Conservation (phyloP, 148 eudicot genomes). For the Beta vulgaris region DNA sequence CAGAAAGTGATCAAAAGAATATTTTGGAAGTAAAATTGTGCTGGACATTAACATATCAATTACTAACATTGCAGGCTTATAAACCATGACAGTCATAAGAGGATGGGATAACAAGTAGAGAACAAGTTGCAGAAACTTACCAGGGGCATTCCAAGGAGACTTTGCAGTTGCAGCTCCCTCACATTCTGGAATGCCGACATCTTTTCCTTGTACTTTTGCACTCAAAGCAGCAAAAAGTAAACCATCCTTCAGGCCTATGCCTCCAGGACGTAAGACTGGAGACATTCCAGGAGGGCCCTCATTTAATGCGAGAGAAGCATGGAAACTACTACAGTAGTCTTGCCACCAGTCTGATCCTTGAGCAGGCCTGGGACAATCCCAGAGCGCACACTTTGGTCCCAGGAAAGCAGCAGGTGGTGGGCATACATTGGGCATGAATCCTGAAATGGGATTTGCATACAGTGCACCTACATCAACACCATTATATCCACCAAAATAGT, state of each 20-base stretch:
- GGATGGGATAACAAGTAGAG: background rate
- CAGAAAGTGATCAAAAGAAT: background rate
- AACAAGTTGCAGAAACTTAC: conserved; percentile 32
- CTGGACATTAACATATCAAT: background rate
- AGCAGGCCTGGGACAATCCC: conserved; percentile 98
- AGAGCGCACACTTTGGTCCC: conserved; percentile 95
- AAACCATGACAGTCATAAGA: background rate
- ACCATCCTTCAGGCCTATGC: conserved; percentile 86
- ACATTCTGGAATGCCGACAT: conserved; percentile 94
- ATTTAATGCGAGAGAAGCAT: conserved; percentile 70
- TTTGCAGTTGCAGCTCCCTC: conserved; percentile 97
- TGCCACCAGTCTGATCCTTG: conserved; percentile 72
- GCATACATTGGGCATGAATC: conserved; percentile 49
- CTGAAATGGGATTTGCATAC: conserved; percentile 51
- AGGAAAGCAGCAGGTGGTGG: conserved; percentile 92
- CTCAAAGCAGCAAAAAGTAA: conserved; percentile 82
- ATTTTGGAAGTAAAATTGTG: background rate
- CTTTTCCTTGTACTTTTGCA: conserved; percentile 80
- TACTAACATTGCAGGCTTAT: background rate
- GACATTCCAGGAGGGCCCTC: conserved; percentile 92
- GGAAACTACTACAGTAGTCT: conserved; percentile 83
- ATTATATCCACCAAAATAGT: conserved; percentile 48
- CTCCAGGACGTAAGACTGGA: conserved; percentile 89
- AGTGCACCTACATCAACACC: conserved; percentile 43
- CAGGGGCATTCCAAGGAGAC: conserved; percentile 98